Evolutionary conservation across 2,329 filamentous ascomycete genomes (phyloP).

Genomic region (Aureobasidium melanogenum): DNA sequence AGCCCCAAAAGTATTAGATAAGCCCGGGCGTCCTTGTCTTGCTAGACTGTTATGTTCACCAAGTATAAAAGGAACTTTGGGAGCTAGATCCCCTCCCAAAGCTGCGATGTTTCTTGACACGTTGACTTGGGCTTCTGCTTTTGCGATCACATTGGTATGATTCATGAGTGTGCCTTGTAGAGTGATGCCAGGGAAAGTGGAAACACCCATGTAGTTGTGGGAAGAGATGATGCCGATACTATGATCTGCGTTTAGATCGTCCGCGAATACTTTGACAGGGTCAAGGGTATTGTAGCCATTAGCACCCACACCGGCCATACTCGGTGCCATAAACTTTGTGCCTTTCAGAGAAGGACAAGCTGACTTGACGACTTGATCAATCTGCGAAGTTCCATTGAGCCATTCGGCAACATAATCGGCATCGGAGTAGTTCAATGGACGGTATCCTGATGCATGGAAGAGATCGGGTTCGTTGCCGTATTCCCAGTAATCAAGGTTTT

Average conservation of each 20-base stretch:
- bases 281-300: constrained; percentile 32
- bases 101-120: constrained; percentile 38
- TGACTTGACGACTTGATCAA: constrained; percentile 37
- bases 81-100: constrained; percentile 22
- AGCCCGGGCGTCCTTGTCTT: constrained; percentile 51
- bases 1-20: constrained; percentile 57
- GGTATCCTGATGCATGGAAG: constrained; percentile 44
- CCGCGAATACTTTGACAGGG: constrained; percentile 42
- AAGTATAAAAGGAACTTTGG: constrained; percentile 44
- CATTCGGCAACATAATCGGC: constrained; percentile 49
- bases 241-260: constrained; percentile 42
- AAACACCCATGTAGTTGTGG: constrained; percentile 55
- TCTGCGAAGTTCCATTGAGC: constrained; percentile 45
- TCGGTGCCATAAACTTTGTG: constrained; percentile 50
- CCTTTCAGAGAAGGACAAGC: constrained; percentile 43
- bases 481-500: constrained; percentile 49
- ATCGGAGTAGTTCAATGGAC: constrained; percentile 48
- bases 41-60: constrained; percentile 56
- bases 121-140: constrained; percentile 41
- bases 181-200: constrained; percentile 51
- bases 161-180: constrained; percentile 56
- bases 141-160: constrained; percentile 45
- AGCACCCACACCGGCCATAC: constrained; percentile 45
- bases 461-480: constrained; percentile 59
- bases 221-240: constrained; percentile 47